Percentiles rank a stretch among this genome's conserved stretches.
phyloP scores from a whole-genome alignment of 2,329 filamentous ascomycete genomes.

The Neofusicoccum parvum region DNA sequence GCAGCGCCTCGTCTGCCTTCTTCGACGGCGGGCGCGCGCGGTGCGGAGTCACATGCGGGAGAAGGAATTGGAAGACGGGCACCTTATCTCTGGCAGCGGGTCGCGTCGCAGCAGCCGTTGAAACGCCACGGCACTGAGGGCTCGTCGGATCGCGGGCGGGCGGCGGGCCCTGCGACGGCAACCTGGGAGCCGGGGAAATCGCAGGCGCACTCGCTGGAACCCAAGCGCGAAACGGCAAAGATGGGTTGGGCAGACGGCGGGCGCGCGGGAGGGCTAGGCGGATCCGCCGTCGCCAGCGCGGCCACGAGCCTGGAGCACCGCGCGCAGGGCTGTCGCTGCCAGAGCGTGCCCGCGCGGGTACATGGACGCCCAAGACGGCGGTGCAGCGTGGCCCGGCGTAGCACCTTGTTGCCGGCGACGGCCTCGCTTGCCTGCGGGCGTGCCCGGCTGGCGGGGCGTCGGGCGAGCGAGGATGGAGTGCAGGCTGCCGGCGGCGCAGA shows the following conservation, averaged over 20 bases:
- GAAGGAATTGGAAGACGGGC: background rate
- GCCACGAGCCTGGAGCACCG: background rate
- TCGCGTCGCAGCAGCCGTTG: background rate
- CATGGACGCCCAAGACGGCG: background rate
- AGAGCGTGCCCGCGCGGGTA: background rate
- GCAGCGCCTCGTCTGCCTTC: background rate
- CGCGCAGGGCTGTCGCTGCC: slow-evolving; percentile 9
- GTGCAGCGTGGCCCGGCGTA: background rate
- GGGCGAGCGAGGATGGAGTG: background rate
- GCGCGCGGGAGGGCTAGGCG: slow-evolving; percentile 7
- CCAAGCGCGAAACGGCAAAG: slow-evolving; percentile 3
- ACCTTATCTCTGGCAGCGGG: slow-evolving; percentile 1
- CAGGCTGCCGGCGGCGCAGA: background rate
- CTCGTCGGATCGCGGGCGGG: background rate
- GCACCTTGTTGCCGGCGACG: too few species aligned
- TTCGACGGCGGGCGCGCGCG: background rate
- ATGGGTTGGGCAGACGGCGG: slow-evolving; percentile 11
- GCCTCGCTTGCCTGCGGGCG: too few species aligned
- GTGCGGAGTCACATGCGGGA: slow-evolving; percentile 4
- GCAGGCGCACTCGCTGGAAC: background rate
- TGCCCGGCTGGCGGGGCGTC: background rate
- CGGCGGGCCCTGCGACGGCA: slow-evolving; percentile 5
- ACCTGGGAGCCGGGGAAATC: background rate
- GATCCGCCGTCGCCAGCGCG: background rate
- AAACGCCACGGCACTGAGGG: background rate